phyloP scores from a whole-genome alignment of 2,329 filamentous ascomycete genomes.

The Capronia coronata region DNA sequence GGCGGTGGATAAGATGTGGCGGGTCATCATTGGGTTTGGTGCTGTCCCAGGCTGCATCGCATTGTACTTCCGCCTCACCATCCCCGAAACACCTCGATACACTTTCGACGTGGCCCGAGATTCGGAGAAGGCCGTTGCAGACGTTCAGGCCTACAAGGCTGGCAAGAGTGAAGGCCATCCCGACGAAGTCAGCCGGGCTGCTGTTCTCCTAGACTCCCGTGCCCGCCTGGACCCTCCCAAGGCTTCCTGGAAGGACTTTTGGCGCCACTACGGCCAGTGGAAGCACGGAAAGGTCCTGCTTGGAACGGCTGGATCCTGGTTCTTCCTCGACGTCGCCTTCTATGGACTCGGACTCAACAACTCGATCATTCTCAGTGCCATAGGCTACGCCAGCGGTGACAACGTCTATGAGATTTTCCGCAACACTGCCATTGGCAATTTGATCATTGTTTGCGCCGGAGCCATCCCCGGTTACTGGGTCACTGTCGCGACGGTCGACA shows the following conservation, averaged over 20 bases:
- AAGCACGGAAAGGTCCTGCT: conserved; percentile 66
- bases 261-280: conserved; percentile 61
- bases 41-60: conserved; percentile 74
- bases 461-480: conserved; percentile 80
- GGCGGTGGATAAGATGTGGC: conserved; percentile 84
- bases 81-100: conserved; percentile 81
- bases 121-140: conserved; percentile 64
- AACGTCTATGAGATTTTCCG: conserved; percentile 64
- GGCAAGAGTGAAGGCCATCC: conserved; percentile 58
- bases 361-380: conserved; percentile 61
- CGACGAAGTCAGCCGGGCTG: conserved; percentile 61
- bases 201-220: conserved; percentile 49
- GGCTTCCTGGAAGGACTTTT: conserved; percentile 67
- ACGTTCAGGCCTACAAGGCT: conserved; percentile 66
- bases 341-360: conserved; percentile 71
- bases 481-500: conserved; percentile 67
- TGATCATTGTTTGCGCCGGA: conserved; percentile 71
- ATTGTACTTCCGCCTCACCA: conserved; percentile 79
- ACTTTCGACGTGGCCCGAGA: conserved; percentile 76
- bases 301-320: conserved; percentile 81
- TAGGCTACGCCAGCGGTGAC: conserved; percentile 61
- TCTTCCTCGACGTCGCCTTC: conserved; percentile 61
- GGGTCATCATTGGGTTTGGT: conserved; percentile 71
- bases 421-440: conserved; percentile 70
- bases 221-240: conserved; percentile 58